These are phyloP conservation scores for Penicillium sp. DNA, from an alignment of 2,329 filamentous ascomycete species.

Conservation along the genomic window DNA sequence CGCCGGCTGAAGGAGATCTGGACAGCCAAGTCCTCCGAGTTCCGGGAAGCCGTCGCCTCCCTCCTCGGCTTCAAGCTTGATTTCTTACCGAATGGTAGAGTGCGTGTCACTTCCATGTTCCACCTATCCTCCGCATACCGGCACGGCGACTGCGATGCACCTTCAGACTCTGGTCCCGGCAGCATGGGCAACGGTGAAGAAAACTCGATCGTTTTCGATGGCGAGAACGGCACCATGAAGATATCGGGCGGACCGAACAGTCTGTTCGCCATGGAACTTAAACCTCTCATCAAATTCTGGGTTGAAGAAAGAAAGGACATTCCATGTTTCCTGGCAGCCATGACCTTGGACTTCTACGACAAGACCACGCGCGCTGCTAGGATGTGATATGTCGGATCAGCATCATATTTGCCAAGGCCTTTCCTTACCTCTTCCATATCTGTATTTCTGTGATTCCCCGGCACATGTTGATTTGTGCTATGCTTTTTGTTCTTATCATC, in stretches of 20 bases:
- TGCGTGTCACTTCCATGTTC: conserved; percentile 84
- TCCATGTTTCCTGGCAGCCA: conserved; percentile 84
- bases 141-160: conserved; percentile 49
- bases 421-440: conserved; percentile 11
- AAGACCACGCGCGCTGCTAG: conserved; percentile 46
- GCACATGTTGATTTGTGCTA: conserved; percentile 26
- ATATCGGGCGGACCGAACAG: conserved; percentile 86
- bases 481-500: conserved; percentile 12
- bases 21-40: conserved; percentile 86
- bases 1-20: conserved; percentile 89
- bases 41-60: conserved; percentile 89
- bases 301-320: conserved; percentile 91
- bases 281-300: conserved; percentile 89
- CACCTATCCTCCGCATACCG: conserved; percentile 61
- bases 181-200: conserved; percentile 51
- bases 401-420: neutral
- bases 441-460: conserved; percentile 30
- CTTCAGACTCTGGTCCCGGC: conserved; percentile 58
- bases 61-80: conserved; percentile 93
- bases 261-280: conserved; percentile 80
- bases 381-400: conserved; percentile 24
- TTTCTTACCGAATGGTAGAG: conserved; percentile 95
- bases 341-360: conserved; percentile 93
- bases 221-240: conserved; percentile 96
- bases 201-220: conserved; percentile 76